Evolutionary conservation across 2,329 filamentous ascomycete genomes (phyloP), one percentile per base, ranked within the genome.

Genomic region (Cytospora piceicola): DNA sequence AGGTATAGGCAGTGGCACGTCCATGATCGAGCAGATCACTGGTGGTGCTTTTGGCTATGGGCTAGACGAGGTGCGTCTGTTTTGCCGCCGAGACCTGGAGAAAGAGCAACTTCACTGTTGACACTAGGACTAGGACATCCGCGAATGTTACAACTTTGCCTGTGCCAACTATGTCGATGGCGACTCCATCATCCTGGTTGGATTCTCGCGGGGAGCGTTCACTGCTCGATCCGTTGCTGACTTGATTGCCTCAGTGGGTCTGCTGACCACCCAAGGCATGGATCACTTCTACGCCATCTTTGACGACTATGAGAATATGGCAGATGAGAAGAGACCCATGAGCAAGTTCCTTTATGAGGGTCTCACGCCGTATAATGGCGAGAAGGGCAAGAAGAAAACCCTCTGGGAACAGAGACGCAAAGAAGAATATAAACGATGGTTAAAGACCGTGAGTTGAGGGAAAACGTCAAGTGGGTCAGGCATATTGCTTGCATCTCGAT

Each of bases 201-300:
- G 78, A 8, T 80, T 79, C 69, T 79, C 77, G 2, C 70, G 78
- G 2, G 78, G 78, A 4, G 77, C 78, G 7, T 80, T 78, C 68
- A 79, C 77, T 2, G 77, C 77, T 27, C 75, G 78, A 7, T 75
- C 77, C 0, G 73, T 77, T 3, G 78, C 77, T 4, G 78, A 79
- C 59, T 74, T 80, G 52, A 71, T 79, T 39, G 74, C 71, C 1
- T 72, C 73, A 0, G 66, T 82, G 12, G 80, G 80, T 17, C 71
- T 82, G 58, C 70, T 83, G 14, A 81, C 77, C 2, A 73, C 77
- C 14, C 72, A 75, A 42, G 80, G 80, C 0, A 76, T 81, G 71
- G 75, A 79, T 67, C 69, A 73, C 14, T 82, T 82, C 67, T 79
- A 79, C 56, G 70, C 75, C 11, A 77, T 82, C 57, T 79, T 79